Conservation (phyloP, 768 basidiomycete genomes). For the Dacryopinax primogenitus region DNA sequence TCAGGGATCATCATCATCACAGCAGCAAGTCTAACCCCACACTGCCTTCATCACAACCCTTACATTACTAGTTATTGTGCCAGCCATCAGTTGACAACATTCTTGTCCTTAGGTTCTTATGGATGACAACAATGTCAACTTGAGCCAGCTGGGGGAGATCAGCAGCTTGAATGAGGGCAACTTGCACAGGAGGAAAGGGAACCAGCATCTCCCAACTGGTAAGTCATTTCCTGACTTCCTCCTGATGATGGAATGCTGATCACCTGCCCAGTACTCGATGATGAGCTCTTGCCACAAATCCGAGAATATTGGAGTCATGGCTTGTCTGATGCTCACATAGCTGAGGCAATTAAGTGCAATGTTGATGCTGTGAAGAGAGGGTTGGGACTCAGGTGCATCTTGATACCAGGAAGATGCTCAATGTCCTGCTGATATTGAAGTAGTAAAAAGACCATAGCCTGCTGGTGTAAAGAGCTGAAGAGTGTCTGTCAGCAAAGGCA, state of each 20-base stretch:
- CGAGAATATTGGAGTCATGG: background rate
- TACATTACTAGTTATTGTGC: too few species aligned
- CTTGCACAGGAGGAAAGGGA: too few species aligned
- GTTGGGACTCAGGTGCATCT: background rate
- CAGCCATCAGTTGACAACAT: too few species aligned
- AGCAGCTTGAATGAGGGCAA: too few species aligned
- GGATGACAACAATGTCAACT: background rate
- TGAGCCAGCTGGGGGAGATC: background rate
- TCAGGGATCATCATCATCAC: too few species aligned
- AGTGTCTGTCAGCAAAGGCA: background rate
- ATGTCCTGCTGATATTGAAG: background rate
- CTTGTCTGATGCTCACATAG: background rate
- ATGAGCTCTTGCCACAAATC: background rate
- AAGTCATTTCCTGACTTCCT: background rate
- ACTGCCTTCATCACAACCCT: too few species aligned
- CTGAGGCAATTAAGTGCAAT: background rate
- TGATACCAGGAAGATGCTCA: background rate
- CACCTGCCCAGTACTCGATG: background rate
- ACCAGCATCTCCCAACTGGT: background rate
- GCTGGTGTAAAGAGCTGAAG: background rate
- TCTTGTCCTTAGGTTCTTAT: too few species aligned
- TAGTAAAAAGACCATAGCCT: background rate
- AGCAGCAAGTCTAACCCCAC: too few species aligned
- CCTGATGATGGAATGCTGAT: background rate
- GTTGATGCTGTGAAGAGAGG: background rate